Evolutionary conservation across 306 rosid genomes (phyloP).

Genomic region (Senna siamea): DNA sequence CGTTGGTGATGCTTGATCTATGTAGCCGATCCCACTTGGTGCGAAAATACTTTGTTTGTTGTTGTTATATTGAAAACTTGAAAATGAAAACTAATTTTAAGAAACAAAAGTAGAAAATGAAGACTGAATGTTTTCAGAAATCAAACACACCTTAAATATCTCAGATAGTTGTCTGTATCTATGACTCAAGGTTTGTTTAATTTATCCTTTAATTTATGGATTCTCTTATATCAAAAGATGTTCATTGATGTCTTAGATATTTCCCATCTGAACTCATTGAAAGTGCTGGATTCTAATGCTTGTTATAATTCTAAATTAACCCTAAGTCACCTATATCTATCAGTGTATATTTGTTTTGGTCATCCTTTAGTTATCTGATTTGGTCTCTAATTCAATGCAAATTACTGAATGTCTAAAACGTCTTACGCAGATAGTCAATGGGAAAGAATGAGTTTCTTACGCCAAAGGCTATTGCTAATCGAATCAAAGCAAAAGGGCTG

Average conservation of each 20-base stretch:
- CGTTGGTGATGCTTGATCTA: no score
- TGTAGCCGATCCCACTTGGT: no score
- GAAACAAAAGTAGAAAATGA: no score
- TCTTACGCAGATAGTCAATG: conserved; percentile 48
- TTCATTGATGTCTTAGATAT: neutral
- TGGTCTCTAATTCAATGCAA: neutral
- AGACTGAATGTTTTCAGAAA: no score
- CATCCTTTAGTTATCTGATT: neutral
- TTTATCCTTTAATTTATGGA: neutral
- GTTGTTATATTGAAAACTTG: no score
- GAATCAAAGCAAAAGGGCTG: conserved; percentile 90
- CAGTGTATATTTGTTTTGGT: neutral
- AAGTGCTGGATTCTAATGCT: neutral
- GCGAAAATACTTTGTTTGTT: no score
- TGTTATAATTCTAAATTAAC: neutral
- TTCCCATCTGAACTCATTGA: neutral
- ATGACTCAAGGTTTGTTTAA: neutral
- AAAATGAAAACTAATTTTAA: no score
- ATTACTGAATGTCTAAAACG: neutral
- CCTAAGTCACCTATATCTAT: neutral
- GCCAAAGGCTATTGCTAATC: conserved; percentile 87
- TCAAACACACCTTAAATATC: no score
- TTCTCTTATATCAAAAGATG: neutral
- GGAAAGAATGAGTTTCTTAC: conserved; percentile 91
- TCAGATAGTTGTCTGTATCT: neutral